A percentile compares a stretch with the other conserved stretches of the same genome.
phyloP scores from a whole-genome alignment of 495 filamentous ascomycete species.

The Pyrenula aspistea region DNA sequence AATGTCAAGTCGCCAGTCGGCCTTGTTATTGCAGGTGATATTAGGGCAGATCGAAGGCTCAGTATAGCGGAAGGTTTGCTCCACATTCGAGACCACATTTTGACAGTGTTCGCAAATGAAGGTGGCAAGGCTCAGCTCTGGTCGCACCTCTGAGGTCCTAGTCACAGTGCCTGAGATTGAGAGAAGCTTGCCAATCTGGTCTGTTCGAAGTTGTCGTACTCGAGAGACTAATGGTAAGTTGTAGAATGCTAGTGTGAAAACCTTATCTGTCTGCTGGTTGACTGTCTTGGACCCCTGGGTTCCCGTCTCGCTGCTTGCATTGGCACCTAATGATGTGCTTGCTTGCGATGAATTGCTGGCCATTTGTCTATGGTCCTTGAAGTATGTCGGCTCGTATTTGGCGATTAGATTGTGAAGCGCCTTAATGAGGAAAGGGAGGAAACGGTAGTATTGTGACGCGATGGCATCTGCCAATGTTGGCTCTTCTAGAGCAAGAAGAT shows the following conservation, averaged over 20 bases:
- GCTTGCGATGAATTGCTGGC: constrained; percentile 48
- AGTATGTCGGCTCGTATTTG: constrained; percentile 90
- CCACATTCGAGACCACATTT: constrained; percentile 71
- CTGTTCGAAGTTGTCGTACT: constrained; percentile 76
- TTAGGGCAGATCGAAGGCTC: constrained; percentile 96
- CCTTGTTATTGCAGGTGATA: constrained; percentile 74
- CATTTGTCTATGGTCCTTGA: constrained; percentile 74
- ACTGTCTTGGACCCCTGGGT: constrained; percentile 53
- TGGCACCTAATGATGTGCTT: constrained; percentile 54
- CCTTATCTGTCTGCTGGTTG: constrained; percentile 93
- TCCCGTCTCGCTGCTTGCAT: constrained; percentile 29
- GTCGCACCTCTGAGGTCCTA: constrained; percentile 89
- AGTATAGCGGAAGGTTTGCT: constrained; percentile 96
- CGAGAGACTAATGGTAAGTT: constrained; percentile 90
- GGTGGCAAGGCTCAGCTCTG: constrained; percentile 82
- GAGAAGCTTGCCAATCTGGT: constrained; percentile 82
- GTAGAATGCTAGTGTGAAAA: constrained; percentile 93
- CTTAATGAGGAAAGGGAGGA: constrained; percentile 81
- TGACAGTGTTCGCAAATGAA: constrained; percentile 86
- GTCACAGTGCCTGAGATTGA: constrained; percentile 96
- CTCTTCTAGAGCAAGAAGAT: constrained; percentile 58
- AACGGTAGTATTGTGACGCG: constrained; percentile 84
- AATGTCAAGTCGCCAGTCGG: constrained; percentile 89
- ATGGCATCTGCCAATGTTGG: constrained; percentile 74
- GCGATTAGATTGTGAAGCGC: constrained; percentile 87